Base-by-base conservation (phyloP, 1,139 yeast genomes). In the Kodamaea sp. region DNA sequence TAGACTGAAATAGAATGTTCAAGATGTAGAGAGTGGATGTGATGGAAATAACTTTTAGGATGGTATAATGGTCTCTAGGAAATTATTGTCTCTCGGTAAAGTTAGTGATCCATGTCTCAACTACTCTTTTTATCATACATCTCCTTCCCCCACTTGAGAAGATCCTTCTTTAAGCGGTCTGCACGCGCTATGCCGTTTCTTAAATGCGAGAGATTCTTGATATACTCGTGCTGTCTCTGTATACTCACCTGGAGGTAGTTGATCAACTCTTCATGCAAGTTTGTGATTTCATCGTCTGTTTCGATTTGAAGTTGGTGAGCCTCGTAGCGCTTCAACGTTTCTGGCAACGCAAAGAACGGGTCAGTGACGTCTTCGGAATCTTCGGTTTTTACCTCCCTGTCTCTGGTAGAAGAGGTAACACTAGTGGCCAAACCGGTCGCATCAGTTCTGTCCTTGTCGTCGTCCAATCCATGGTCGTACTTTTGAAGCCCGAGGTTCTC, bases 191-290 rank as follows among this genome's bases (percentile, higher is more conserved):
- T 65, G 1, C 90, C 94, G 50, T 74, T 74, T 46, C 97, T 73
- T 29, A 92, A 75, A 26, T 71, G 76, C 15, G 78, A 68, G 55
- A 92, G 67, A 44, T 89, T 85, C 50, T 94, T 75, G 36, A 89
- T 83, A 55, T 84, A 90, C 59, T 92, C 97, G 55, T 87, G 90
- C 51, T 88, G 88, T 53, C 97, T 73, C 61, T 92, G 97, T 32
- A 88, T 68, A 43, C 75, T 66, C 28, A 70, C 74, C 44, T 70
- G 76, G 30, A 70, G 51, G 42, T 66, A 68, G 44, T 69, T 70
- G 31, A 67, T 59, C 42, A 70, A 57, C 29, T 70, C 76, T 34
- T 66, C 72, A 42, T 66, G 62, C n/a, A 66, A 47, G 12, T 41
- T 40, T 7, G 50, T 43, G 25, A 56, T 47, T 35, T 64, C 66